Conservation (phyloP, 495 filamentous ascomycete genomes). For the Clavariopsis aquatica region DNA sequence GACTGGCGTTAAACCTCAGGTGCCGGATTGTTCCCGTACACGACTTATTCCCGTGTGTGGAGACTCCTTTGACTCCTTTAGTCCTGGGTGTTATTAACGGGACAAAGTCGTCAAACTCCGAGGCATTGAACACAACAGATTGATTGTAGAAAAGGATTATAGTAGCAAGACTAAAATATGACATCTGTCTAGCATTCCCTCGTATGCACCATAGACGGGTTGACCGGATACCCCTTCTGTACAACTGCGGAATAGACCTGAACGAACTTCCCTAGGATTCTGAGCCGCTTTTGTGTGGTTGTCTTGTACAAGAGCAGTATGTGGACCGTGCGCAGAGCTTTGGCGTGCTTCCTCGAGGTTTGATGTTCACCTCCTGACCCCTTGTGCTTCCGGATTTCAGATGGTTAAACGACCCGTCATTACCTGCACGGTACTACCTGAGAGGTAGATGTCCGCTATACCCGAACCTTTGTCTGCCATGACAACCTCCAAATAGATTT, state of each 20-base stretch:
- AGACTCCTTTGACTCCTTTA: background rate
- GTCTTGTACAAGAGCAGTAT: background rate
- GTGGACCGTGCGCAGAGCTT: background rate
- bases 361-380: background rate
- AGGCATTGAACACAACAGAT: background rate
- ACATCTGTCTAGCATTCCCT: background rate
- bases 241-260: background rate
- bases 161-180: background rate
- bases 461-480: conserved; percentile 37
- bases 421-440: conserved; percentile 43
- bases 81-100: background rate
- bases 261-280: background rate
- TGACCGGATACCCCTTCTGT: background rate
- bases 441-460: conserved; percentile 40
- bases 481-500: conserved; percentile 53
- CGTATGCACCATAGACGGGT: background rate
- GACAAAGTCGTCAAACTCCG: background rate
- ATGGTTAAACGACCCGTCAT: conserved; percentile 41
- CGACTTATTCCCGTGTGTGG: background rate
- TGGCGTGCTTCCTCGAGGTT: background rate
- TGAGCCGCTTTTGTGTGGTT: background rate
- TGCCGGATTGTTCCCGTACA: background rate
- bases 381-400: conserved; percentile 7
- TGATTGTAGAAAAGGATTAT: background rate
- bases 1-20: background rate